A percentile compares a stretch with the other conserved stretches of the same genome.
Evolutionary conservation across 2,329 filamentous ascomycete species (phyloP).

Genomic region (Phialophora chinensis): DNA sequence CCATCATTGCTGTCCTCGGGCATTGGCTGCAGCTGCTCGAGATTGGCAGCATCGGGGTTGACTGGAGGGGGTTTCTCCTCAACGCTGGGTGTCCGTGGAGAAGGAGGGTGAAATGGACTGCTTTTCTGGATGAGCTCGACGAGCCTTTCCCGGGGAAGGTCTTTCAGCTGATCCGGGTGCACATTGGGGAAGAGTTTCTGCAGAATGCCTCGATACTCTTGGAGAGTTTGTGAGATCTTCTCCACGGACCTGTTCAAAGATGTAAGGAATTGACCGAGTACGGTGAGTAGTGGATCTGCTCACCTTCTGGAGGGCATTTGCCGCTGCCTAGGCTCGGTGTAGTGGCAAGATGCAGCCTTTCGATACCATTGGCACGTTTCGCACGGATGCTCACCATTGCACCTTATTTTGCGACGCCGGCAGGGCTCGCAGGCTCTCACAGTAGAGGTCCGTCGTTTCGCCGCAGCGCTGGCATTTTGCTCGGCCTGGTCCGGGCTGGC

Average conservation of each 20-base stretch:
- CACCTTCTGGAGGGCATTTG: constrained; percentile 80
- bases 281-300: constrained; percentile 43
- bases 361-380: constrained; percentile 83
- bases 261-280: constrained; percentile 34
- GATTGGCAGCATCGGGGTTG: constrained; percentile 58
- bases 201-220: constrained; percentile 68
- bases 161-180: constrained; percentile 58
- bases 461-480: constrained; percentile 41
- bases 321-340: constrained; percentile 78
- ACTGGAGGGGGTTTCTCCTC: constrained; percentile 50
- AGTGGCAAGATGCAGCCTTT: constrained; percentile 77
- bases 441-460: constrained; percentile 49
- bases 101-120: constrained; percentile 49
- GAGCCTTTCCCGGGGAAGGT: constrained; percentile 65
- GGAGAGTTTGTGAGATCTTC: constrained; percentile 67
- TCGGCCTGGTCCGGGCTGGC: constrained; percentile 41
- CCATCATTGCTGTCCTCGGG: constrained; percentile 67
- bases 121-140: constrained; percentile 60
- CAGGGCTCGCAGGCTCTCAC: constrained; percentile 72
- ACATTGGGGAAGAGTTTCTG: constrained; percentile 68
- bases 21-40: constrained; percentile 71
- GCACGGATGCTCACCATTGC: constrained; percentile 80
- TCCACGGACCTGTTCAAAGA: constrained; percentile 59
- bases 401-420: constrained; percentile 81
- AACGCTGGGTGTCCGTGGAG: constrained; percentile 56